Evolutionary conservation across 2,329 filamentous ascomycete genomes (phyloP).

Genomic region (Leptographium galeiforme): DNA sequence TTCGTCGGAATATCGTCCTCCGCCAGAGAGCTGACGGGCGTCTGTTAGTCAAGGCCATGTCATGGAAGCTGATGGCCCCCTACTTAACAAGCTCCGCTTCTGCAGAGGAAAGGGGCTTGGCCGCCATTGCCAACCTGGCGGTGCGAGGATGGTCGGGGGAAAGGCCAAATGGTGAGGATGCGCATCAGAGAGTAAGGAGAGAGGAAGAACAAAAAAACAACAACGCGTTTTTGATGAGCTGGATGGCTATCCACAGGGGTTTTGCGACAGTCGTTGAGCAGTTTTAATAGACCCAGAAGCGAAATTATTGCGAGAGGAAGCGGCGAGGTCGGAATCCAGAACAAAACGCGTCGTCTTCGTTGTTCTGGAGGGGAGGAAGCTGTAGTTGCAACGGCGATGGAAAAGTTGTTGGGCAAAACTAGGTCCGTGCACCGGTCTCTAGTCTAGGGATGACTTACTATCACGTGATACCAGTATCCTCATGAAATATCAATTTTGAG

Average conservation of each 20-base stretch:
- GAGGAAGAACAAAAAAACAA: background rate
- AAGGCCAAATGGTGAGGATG: background rate
- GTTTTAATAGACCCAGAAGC: background rate
- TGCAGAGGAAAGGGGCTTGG: constrained; percentile 28
- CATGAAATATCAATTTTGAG: no score
- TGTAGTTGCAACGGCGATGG: background rate
- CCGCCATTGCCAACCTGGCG: constrained; percentile 13
- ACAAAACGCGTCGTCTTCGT: background rate
- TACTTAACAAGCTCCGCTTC: constrained; percentile 48
- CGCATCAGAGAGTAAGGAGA: background rate
- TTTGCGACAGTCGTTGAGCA: no score
- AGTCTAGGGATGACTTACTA: background rate
- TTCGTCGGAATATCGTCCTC: constrained; percentile 90
- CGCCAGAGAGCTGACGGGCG: constrained; percentile 48
- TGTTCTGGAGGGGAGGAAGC: background rate
- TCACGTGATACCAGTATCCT: background rate
- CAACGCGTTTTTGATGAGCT: background rate
- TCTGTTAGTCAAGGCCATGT: background rate
- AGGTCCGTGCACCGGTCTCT: background rate
- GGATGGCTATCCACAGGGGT: no score
- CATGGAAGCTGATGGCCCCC: constrained; percentile 3
- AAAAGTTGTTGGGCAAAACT: background rate
- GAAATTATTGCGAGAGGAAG: background rate
- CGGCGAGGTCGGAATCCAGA: background rate
- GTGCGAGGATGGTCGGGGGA: background rate